These are phyloP conservation scores for Alternaria gansuensis DNA, from an alignment of 2,329 filamentous ascomycete species.

Conservation along the genomic window DNA sequence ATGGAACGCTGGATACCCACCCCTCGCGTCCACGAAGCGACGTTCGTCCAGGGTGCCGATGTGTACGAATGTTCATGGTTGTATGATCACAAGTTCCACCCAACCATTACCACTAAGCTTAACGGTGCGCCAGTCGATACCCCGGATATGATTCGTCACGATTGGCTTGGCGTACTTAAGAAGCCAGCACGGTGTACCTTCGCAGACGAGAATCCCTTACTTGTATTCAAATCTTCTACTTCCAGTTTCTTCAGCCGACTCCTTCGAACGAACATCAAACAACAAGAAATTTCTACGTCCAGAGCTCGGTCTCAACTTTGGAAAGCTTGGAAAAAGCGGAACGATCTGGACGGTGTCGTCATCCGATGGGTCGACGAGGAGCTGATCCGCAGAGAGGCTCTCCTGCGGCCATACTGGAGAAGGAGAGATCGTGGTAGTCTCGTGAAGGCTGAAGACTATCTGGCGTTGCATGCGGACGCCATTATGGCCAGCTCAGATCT, in stretches of 20 bases:
- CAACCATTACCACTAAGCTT: conserved; percentile 53
- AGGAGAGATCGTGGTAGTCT: conserved; percentile 51
- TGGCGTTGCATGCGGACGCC: conserved; percentile 57
- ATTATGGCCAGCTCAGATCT: conserved; percentile 63
- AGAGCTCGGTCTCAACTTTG: conserved; percentile 52
- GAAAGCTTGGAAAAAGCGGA: conserved; percentile 54
- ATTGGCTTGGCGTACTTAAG: conserved; percentile 53
- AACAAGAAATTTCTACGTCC: conserved; percentile 52
- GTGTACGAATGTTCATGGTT: conserved; percentile 61
- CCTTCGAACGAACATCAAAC: conserved; percentile 53
- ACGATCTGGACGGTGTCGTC: conserved; percentile 52
- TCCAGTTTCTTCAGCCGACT: conserved; percentile 47
- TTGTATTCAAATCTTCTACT: conserved; percentile 56
- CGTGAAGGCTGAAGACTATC: conserved; percentile 50
- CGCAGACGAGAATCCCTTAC: conserved; percentile 62
- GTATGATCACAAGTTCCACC: conserved; percentile 54
- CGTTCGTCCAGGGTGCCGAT: conserved; percentile 62
- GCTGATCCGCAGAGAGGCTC: conserved; percentile 47
- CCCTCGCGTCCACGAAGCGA: conserved; percentile 64
- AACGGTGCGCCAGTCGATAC: conserved; percentile 63
- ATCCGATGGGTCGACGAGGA: conserved; percentile 55
- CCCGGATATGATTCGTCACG: conserved; percentile 63
- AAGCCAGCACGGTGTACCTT: conserved; percentile 53
- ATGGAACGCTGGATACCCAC: conserved; percentile 65
- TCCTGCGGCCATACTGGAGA: conserved; percentile 52